Percentiles rank a stretch among this genome's conserved stretches.
These are phyloP conservation scores for Thielaviopsis ethacetica DNA, from an alignment of 2,329 filamentous ascomycete genomes.

Conservation along the genomic window DNA sequence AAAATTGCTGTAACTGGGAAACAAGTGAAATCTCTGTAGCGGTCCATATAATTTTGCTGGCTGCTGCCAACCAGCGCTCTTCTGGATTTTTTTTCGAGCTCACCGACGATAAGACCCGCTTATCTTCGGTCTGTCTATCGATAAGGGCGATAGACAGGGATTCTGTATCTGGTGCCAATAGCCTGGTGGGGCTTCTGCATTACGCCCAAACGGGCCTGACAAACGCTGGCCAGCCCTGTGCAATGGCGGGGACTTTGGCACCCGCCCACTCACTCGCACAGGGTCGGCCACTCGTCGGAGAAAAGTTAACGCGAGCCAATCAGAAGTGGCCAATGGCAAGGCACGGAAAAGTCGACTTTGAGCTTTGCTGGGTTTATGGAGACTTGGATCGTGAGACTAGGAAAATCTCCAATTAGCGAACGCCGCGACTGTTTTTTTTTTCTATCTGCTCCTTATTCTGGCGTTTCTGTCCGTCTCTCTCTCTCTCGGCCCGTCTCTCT, in stretches of 20 bases:
- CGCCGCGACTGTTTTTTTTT: neutral
- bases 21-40: conserved; percentile 7
- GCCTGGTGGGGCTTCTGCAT: neutral
- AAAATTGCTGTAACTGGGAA: neutral
- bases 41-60: neutral
- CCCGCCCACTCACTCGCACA: neutral
- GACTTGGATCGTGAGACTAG: conserved; percentile 2
- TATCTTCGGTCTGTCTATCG: conserved; percentile 8
- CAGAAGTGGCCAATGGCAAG: conserved; percentile 4
- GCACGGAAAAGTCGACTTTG: conserved; percentile 8
- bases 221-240: neutral
- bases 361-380: conserved; percentile 1
- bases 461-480: neutral
- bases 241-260: conserved; percentile 4
- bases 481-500: neutral
- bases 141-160: conserved; percentile 5
- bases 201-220: neutral
- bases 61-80: neutral
- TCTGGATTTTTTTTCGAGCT: conserved; percentile 8
- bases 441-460: neutral
- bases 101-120: conserved; percentile 7
- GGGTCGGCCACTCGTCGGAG: conserved; percentile 6
- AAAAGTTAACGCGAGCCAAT: conserved; percentile 8
- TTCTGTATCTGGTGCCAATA: neutral
- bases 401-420: neutral